Percentiles rank a stretch among this genome's conserved stretches.
Conservation (phyloP, 345 rosid species). For the Mangifera indica region DNA sequence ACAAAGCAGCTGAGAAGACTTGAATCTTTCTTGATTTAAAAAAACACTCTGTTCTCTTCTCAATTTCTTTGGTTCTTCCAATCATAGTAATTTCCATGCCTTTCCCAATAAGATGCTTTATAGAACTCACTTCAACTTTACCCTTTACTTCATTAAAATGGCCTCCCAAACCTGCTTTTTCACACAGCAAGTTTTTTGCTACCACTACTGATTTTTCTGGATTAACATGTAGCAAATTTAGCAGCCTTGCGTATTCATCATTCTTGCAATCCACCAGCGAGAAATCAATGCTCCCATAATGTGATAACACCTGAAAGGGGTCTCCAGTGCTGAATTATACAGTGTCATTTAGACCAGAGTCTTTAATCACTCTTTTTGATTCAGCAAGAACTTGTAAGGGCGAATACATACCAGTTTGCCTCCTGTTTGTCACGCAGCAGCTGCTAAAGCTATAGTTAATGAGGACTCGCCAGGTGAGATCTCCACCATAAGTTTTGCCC, state of each 20-base stretch:
- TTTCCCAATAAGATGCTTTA: conserved; percentile 42
- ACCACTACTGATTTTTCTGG: conserved; percentile 39
- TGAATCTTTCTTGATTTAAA: not conserved
- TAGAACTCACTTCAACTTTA: conserved; percentile 38
- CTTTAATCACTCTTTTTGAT: conserved; percentile 30
- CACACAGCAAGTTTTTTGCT: conserved; percentile 42
- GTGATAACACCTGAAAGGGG: conserved; percentile 32
- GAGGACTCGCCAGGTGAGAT: conserved; percentile 35
- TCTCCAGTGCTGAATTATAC: conserved; percentile 46
- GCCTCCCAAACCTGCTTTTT: conserved; percentile 37
- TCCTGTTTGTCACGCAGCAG: conserved; percentile 48
- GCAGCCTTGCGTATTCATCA: conserved; percentile 28
- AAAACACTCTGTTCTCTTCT: conserved; percentile 9
- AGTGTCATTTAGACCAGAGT: conserved; percentile 37
- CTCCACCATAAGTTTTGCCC: conserved; percentile 48
- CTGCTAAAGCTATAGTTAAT: conserved; percentile 47
- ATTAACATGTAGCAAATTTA: conserved; percentile 37
- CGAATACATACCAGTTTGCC: conserved; percentile 46
- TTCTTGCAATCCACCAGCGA: conserved; percentile 43
- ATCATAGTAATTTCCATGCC: conserved; percentile 48
- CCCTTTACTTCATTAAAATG: conserved; percentile 26
- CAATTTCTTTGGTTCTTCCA: conserved; percentile 17
- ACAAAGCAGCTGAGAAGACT: no score
- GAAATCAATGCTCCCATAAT: conserved; percentile 40
- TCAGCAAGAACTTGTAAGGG: conserved; percentile 36